phyloP scores from a whole-genome alignment of 228 moss, liverwort and hornwort species.

The Sphagnum fallax region DNA sequence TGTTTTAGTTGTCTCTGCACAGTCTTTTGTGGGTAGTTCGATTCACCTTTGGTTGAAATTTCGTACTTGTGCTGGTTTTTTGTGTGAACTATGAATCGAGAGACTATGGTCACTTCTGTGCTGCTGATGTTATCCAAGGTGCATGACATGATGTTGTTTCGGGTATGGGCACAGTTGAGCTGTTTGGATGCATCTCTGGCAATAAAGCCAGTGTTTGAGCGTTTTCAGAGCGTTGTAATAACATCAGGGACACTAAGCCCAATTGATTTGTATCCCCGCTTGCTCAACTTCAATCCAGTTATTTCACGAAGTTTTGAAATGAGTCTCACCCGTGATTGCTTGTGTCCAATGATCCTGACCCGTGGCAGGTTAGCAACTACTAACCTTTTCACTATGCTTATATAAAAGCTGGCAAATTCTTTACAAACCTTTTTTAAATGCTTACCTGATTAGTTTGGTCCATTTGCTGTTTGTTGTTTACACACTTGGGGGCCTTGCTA shows the following conservation, averaged over 20 bases:
- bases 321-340: conserved; percentile 94
- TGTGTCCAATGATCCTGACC: conserved; percentile 98
- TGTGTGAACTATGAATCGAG: too few relatives aligned
- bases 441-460: too few relatives aligned
- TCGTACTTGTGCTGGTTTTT: too few relatives aligned
- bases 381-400: not conserved
- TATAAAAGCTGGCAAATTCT: too few relatives aligned
- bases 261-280: conserved; percentile 88
- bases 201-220: conserved; percentile 96
- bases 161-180: conserved; percentile 58
- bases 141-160: not conserved
- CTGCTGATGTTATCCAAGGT: too few relatives aligned
- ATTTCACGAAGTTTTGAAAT: conserved; percentile 94
- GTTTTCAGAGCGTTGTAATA: conserved; percentile 92
- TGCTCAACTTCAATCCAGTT: conserved; percentile 97
- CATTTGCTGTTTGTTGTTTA: conserved; percentile 1
- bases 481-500: not conserved
- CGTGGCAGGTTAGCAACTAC: conserved; percentile 71
- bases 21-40: too few relatives aligned
- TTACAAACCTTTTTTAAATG: too few relatives aligned
- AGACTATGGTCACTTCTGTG: too few relatives aligned
- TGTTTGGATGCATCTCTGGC: conserved; percentile 98
- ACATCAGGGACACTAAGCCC: conserved; percentile 98
- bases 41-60: too few relatives aligned
- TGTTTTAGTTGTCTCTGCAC: too few relatives aligned